Conservation (phyloP, 2,329 filamentous ascomycete genomes). For the Rhexocercosporidium sp. region DNA sequence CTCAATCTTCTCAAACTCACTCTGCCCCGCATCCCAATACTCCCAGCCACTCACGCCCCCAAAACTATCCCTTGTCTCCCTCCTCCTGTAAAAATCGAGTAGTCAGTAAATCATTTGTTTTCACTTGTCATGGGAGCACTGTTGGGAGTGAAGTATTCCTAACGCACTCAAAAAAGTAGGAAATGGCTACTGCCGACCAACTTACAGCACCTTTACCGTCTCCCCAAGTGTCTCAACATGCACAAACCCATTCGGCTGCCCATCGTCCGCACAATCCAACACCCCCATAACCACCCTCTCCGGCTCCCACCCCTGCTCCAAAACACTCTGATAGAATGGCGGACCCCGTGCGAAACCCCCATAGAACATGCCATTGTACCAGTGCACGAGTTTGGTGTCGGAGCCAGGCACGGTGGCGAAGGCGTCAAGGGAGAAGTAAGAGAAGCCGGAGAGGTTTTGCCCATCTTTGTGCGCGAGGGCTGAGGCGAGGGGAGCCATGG, state of each 20-base stretch:
- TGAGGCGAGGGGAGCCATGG: conserved; percentile 78
- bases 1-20: conserved; percentile 60
- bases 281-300: conserved; percentile 77
- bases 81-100: too few species aligned
- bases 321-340: conserved; percentile 53
- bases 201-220: conserved; percentile 60
- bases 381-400: conserved; percentile 59
- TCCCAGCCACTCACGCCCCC: conserved; percentile 94
- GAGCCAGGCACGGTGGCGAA: conserved; percentile 33
- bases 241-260: conserved; percentile 68
- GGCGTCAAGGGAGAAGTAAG: conserved; percentile 73
- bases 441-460: conserved; percentile 79
- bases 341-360: conserved; percentile 63
- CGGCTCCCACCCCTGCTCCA: conserved; percentile 70
- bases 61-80: conserved; percentile 51
- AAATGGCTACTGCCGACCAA: too few species aligned
- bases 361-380: conserved; percentile 92
- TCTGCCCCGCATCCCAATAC: conserved; percentile 75
- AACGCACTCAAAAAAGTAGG: too few species aligned
- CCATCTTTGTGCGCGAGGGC: conserved; percentile 62
- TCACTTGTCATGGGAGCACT: too few species aligned
- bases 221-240: conserved; percentile 58
- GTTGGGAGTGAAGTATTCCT: too few species aligned
- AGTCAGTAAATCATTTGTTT: too few species aligned
- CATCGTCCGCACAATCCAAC: conserved; percentile 71